Evolutionary conservation across 2,329 filamentous ascomycete species (phyloP).

Genomic region (Aspergillus nomiae): DNA sequence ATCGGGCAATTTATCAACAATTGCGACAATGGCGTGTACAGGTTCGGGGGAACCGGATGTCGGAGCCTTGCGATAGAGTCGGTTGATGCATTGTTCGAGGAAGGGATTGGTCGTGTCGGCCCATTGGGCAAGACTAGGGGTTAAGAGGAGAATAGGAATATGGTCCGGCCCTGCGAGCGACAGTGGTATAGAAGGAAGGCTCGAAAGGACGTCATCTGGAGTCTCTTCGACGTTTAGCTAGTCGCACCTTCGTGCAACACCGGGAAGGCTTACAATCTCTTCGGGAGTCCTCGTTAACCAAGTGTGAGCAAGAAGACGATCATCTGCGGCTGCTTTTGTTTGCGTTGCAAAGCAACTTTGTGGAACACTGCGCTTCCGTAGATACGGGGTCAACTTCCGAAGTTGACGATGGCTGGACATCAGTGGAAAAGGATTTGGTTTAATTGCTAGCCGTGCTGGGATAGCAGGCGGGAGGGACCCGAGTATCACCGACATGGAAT

Average conservation of each 20-base stretch:
- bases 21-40: slow-evolving; percentile 35
- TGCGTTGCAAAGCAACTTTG: slow-evolving; percentile 23
- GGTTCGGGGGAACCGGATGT: slow-evolving; percentile 8
- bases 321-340: slow-evolving; percentile 4
- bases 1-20: slow-evolving; percentile 40
- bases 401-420: slow-evolving; percentile 10
- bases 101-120: slow-evolving; percentile 34
- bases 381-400: neutral
- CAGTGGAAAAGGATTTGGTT: slow-evolving; percentile 8
- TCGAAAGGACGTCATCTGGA: slow-evolving; percentile 33
- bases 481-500: slow-evolving; percentile 25
- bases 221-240: slow-evolving; percentile 25
- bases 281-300: slow-evolving; percentile 36
- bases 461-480: slow-evolving; percentile 19
- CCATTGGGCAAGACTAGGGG: slow-evolving; percentile 41
- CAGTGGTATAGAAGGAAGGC: slow-evolving; percentile 22
- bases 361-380: slow-evolving; percentile 1
- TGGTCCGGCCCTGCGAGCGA: slow-evolving; percentile 17
- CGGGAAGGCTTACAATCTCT: slow-evolving; percentile 27
- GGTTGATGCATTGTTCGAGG: slow-evolving; percentile 32
- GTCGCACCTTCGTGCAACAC: neutral
- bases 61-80: slow-evolving; percentile 23
- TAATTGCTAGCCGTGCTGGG: slow-evolving; percentile 22
- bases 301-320: slow-evolving; percentile 29
- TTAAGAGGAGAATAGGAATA: slow-evolving; percentile 39